Base-by-base conservation (phyloP, 352 stramenopile genomes). In the Pythium aristosporum region DNA sequence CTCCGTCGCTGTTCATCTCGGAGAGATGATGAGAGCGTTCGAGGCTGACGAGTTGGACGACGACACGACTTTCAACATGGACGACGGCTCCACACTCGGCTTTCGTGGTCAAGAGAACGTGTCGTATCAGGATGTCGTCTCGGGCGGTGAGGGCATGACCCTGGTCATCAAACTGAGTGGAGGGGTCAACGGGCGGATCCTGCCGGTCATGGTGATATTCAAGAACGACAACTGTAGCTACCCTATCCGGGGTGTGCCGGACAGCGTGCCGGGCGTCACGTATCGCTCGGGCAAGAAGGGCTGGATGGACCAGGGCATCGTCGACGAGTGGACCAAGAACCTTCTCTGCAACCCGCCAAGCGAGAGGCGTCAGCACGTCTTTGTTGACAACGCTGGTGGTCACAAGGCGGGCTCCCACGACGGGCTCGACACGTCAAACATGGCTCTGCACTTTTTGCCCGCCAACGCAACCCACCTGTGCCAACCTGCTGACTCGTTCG, bases 231-330 rank as follows among this genome's bases (percentile, higher is more conserved):
- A 28, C 0, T n/a, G 36, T 5, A 71, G 13, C 23, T 78, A 75
- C 46, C 68, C 65, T 9, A 73, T 73, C n/a, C 48, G 59, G 7
- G 55, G 65, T 0, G 25, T 72, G 21, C 18, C 52, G 12, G 67
- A 72, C 23, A 56, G 67, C 21, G 46, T 56, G 23, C 51, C 25
- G 36, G 70, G 63, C 12, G 63, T 61, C 3, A 65, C 42, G 12
- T 77, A 74, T 61, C 46, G 66, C 23, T 63, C 71, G 4, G 59
- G 63, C 0, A 34, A 49, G 11, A 74, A 76, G 20, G 65, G 62
- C 23, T 75, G 63, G 59, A 70, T 73, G 60, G 54, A 50, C 21
- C 74, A 52, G 25, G 28, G 2, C 21, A 73, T 50, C 75, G 66
- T 67, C 30, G 74, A 1, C 28, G 13, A 8, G 61, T 21, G 72